Evolutionary conservation across 352 stramenopile genomes (phyloP), one percentile per base, ranked within the genome.

Genomic region (Globisporangium solare): DNA sequence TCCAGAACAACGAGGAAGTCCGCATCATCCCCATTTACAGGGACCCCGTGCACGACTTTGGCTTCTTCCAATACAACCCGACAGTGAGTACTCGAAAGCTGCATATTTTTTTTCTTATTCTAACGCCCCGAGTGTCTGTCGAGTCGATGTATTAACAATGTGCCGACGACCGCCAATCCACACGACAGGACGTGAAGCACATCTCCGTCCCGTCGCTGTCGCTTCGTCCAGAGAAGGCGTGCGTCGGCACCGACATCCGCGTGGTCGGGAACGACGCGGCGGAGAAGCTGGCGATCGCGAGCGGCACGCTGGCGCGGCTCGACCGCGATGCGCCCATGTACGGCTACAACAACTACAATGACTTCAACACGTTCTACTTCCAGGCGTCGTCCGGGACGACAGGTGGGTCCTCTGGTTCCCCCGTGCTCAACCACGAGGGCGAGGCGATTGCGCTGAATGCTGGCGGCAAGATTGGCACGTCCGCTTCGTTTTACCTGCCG

Each of bases 281-380:
- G 10, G 92, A 98, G 66, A 97, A 97, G 42, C 68, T 97, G 18
- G 84, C 79, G 6, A 97, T 98, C 63, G 87, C 94, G 18, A 90
- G 84, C 45, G 92, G 90, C 21, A 96, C 90, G n/a, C 68, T 98
- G 15, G 89, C 92, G 18, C 79, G 92, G 24, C 70, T 97, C 18
- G 92, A 98, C 66, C 89, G 92, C 6, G 88, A 96, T 17, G 85
- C 88, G 5, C 92, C 92, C 0, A 77, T 87, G 46, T 98, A 98
- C 49, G 86, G 85, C 7, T 88, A 66, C 53, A 94, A 94, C 62
- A 94, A 75, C 56, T 97, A 97, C 83, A 95, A 94, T 62, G 92
- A 98, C 61, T 96, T 96, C 52, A 96, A 96, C 68, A 97, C 89
- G 47, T 98, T 98, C 66, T 98, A 98, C 72, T 92, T 92, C 56